Evolutionary conservation across 1,284 basidiomycete species (phyloP), one percentile per base, ranked within the genome.

Genomic region (Melampsora abietis-canadensis): DNA sequence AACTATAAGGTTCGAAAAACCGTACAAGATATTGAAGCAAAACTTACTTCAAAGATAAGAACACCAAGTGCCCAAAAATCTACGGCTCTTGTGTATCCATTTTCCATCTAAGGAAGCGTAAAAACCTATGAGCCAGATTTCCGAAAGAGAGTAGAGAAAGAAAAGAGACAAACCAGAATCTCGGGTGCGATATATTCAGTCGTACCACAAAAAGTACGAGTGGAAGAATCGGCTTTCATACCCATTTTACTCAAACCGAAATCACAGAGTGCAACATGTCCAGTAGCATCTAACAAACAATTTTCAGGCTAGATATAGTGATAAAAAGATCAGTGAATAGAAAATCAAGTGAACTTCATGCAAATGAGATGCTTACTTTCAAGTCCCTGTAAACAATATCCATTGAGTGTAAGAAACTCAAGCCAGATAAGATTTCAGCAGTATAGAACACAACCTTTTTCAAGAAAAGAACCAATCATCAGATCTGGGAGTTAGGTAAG

Each of bases 161-260:
- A 54, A 40, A 19, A 24, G 15, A 14, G 47, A 24, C 46, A 15
- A 64, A 79, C 76, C 47, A 83, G 76, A 51, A 83, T 82, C 76
- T 83, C 83, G 67, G 83, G 80, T 30, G 81, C 82, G 19, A 83
- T 77, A 66, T 82, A 83, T 31, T 82, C 81, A 24, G 83, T 83
- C 21, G 83, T 83, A 2, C 83, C 83, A 76, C 83, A 83, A 66
- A 83, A 80, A 1, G 83, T 83, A 68, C 81, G 81, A 64, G 81
- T 83, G n/a, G 79, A 79, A 68, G 81, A 78, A 17, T 80, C 80
- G 3, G 78, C 78, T 10, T 80, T 79, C 46, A 82, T 75, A 60
- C 82, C 83, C 21, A 81, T 79, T 69, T 82, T 82, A 77, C 77
- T 78, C 37, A 82, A 77, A 48, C 81, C 81, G 78, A 81, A 81